Base-by-base conservation (phyloP, 768 basidiomycete genomes). In the Termitomyces sp. region DNA sequence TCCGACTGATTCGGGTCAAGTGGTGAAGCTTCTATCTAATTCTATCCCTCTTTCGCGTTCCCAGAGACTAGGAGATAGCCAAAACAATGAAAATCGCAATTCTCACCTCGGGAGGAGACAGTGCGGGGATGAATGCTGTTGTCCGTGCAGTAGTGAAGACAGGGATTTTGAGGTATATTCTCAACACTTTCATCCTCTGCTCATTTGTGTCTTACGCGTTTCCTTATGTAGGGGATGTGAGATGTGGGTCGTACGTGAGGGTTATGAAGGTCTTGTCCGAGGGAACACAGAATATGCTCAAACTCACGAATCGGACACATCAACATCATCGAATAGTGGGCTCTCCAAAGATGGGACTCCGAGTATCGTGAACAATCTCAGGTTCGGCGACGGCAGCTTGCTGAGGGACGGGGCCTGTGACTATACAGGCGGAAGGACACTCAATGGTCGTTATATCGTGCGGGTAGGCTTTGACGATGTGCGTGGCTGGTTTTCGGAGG, bases 381-480 rank as follows among this genome's bases (percentile, higher is more conserved):
- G 90, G 15, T 93, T 91, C 61, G 91, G 91, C 15, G 90, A 92
- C 63, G 91, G 89, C 0, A 77, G 78, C 44, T 74, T 91, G 45
- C 73, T 93, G 45, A 83, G 77, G 60, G 88, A 94, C 59, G 93
- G 93, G 4, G 93, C 90, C 5, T 85, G 84, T 14, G 92, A 94
- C 68, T 82, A 79, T 57, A 68, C 73, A 15, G 75, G 76, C 17
- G 87, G 87, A 22, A 79, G 85, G 51, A 85, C 85, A 3, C 80
- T 99, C 64, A 94, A 91, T 66, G 93, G 93, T 2, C 77, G 88
- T 47, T 93, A 97, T 70, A 97, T 98, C 62, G 88, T 98, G 21
- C 79, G 92, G 53, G 96, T 96, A 2, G 97, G 97, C 10, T 98
- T 95, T 88, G 97, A 99, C 67, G 97, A 99, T 69, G 96, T 98